Percentiles rank a stretch among this genome's conserved stretches.
These are phyloP conservation scores for Emericellopsis terricola DNA, from an alignment of 495 filamentous ascomycete species.

Conservation along the genomic window DNA sequence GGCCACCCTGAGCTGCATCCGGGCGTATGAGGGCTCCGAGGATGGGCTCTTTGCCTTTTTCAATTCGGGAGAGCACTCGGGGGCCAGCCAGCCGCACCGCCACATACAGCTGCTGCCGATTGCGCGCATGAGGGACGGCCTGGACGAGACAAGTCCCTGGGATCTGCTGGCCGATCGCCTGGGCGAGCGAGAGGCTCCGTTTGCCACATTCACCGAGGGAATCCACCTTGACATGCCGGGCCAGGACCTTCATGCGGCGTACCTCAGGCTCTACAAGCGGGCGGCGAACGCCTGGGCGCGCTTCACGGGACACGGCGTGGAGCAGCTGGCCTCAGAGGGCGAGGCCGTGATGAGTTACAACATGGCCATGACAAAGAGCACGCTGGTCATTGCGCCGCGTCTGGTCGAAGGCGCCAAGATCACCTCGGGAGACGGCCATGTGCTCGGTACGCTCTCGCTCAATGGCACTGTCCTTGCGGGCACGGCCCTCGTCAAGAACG, in stretches of 20 bases:
- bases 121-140: constrained; percentile 40
- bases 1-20: constrained; percentile 45
- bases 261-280: constrained; percentile 32
- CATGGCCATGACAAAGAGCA: constrained; percentile 48
- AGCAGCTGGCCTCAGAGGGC: constrained; percentile 7
- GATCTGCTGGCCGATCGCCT: constrained; percentile 34
- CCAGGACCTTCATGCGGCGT: constrained; percentile 12
- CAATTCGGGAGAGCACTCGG: constrained; percentile 62
- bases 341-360: constrained; percentile 58
- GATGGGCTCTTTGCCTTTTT: constrained; percentile 57
- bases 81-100: constrained; percentile 62
- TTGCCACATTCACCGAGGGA: constrained; percentile 10
- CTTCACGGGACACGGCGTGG: constrained; percentile 2
- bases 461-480: constrained; percentile 73
- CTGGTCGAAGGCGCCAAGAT: constrained; percentile 22
- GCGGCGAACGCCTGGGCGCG: constrained; percentile 19
- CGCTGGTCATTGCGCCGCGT: constrained; percentile 55
- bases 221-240: constrained; percentile 10
- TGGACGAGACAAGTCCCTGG: constrained; percentile 18
- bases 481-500: constrained; percentile 60
- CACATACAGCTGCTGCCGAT: constrained; percentile 67
- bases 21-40: constrained; percentile 25
- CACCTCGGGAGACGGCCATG: constrained; percentile 13
- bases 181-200: constrained; percentile 6
- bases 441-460: constrained; percentile 38